Base-by-base conservation (phyloP, 2,329 filamentous ascomycete genomes). In the Fusarium sulawesiense region DNA sequence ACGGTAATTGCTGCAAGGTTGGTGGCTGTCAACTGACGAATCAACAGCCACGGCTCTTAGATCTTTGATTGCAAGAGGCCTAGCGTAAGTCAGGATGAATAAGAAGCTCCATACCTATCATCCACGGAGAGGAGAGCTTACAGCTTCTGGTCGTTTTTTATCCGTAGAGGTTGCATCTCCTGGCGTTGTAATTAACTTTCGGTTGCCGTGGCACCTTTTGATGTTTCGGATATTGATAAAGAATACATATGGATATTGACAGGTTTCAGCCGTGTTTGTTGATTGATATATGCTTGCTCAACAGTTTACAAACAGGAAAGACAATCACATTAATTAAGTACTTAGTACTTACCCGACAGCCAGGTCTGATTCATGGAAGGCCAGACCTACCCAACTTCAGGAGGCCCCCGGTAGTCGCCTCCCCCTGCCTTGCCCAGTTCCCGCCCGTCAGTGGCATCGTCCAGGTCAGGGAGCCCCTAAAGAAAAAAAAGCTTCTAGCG, bases 401-500 rank as follows among this genome's bases (percentile, higher is more conserved):
- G 67, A 70, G 46, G 56, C 53, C 54, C 62, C 53, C 46, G 23
- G 59, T 32, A 51, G 46, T 59, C 67, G 53, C 58, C 67, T 56
- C 51, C 68, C 63, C 64, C 68, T 68, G 63, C 68, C 50, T 63
- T 57, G 55, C 14, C 14, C 49, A 41, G 49, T 21, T 47, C 27
- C 50, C 25, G 59, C 29, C 37, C 37, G 29, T 44, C 34, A 18
- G 40, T n/a, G 18, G 34, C 10, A 37, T 12, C 18, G 25, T 37
- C 55, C 55, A 37, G 48, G 41, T 37, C 50, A 64, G 42, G 41
- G 47, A 66, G 67, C 55, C 64, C 68, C 55, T 68, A 69, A 69
- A 21, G 16, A 20, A 64, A 57, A 51, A 51, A 62, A 71, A 66
- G 68, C 68, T 71, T 71, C 68, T 71, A 71, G 64, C 41, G 68